These are phyloP conservation scores for Gliomastix tumulicola DNA, from an alignment of 2,329 filamentous ascomycete genomes.

Conservation along the genomic window DNA sequence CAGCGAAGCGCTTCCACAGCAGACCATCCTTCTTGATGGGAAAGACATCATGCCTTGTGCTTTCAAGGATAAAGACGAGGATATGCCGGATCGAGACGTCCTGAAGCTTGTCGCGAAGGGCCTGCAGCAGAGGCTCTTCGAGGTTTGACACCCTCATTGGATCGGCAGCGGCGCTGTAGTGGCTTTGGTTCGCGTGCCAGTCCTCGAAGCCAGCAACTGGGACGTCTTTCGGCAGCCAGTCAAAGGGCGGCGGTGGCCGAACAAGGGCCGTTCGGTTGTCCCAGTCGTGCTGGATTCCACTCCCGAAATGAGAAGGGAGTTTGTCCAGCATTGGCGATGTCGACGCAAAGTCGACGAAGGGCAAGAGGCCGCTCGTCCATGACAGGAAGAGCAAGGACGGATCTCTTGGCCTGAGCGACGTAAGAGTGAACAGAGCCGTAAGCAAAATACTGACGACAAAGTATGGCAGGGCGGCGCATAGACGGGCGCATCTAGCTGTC, in stretches of 20 bases:
- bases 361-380: background rate
- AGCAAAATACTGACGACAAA: no score
- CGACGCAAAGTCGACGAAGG: background rate
- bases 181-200: background rate
- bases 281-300: background rate
- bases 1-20: constrained; percentile 15
- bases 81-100: constrained; percentile 24
- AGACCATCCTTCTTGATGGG: constrained; percentile 20
- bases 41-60: constrained; percentile 20
- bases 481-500: no score
- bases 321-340: background rate
- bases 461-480: no score
- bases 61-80: constrained; percentile 25
- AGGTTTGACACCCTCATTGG: constrained; percentile 24
- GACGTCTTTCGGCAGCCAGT: background rate
- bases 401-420: no score
- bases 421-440: no score
- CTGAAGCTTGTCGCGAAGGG: constrained; percentile 7
- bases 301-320: background rate
- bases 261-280: background rate
- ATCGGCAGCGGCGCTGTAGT: constrained; percentile 18
- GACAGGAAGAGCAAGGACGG: background rate
- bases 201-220: background rate
- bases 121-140: constrained; percentile 12
- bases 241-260: background rate